Percentiles rank a stretch among this genome's conserved stretches.
Evolutionary conservation across 73 alveolate species (phyloP).

Genomic region (Paramecium sonneborni): DNA sequence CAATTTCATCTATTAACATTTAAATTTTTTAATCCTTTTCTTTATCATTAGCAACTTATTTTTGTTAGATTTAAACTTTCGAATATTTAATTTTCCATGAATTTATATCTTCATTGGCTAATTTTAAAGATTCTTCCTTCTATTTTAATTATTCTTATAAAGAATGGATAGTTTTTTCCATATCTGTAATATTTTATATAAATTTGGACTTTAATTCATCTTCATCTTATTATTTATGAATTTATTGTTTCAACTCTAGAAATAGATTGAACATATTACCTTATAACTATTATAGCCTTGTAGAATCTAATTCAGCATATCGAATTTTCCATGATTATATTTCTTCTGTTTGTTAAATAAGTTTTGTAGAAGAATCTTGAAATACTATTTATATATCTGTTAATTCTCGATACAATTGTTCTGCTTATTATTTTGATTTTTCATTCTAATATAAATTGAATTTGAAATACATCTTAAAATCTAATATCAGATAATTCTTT

Average conservation of each 20-base stretch:
- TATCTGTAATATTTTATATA: background rate
- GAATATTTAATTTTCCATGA: background rate
- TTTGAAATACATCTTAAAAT: background rate
- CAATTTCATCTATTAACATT: constrained; percentile 13
- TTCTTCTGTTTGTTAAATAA: background rate
- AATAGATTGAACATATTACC: background rate
- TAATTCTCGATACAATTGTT: background rate
- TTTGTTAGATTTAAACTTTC: background rate
- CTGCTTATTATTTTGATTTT: background rate
- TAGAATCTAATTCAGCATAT: background rate
- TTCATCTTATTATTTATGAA: background rate
- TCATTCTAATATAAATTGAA: background rate
- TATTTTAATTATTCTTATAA: background rate
- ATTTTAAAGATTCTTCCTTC: background rate
- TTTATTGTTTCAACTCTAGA: background rate
- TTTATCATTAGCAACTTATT: background rate
- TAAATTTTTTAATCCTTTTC: background rate
- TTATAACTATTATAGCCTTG: background rate
- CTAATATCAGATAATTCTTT: background rate
- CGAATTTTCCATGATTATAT: background rate
- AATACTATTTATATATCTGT: background rate
- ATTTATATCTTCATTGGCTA: background rate
- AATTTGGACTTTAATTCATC: background rate
- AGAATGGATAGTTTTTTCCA: background rate
- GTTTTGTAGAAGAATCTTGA: background rate